These are phyloP conservation scores for Acidomyces sp. DNA, from an alignment of 495 filamentous ascomycete genomes.

Conservation along the genomic window DNA sequence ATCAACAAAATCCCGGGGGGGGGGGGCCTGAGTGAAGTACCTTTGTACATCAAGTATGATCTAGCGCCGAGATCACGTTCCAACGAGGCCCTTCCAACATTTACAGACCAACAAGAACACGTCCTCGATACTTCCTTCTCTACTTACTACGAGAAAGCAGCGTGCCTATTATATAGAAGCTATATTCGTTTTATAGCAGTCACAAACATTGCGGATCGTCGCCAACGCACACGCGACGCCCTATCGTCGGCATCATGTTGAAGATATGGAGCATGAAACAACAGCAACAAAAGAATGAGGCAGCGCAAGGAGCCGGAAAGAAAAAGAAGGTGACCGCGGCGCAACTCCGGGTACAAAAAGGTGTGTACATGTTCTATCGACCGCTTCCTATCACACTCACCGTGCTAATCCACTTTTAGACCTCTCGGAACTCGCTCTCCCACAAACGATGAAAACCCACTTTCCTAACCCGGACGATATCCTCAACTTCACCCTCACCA, in stretches of 20 bases:
- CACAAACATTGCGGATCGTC: too few relatives aligned
- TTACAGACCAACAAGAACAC: too few relatives aligned
- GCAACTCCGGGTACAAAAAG: constrained; percentile 91
- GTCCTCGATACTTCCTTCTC: too few relatives aligned
- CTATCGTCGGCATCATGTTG: constrained; percentile 76
- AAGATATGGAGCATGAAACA: constrained; percentile 99
- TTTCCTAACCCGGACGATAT: constrained; percentile 95
- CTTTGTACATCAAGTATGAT: too few relatives aligned
- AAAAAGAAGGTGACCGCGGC: constrained; percentile 98
- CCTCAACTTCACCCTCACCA: constrained; percentile 84
- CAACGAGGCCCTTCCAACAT: too few relatives aligned
- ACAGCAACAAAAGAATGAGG: constrained; percentile 76
- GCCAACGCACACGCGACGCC: too few relatives aligned
- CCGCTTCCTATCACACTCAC: not conserved
- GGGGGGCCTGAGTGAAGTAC: too few relatives aligned
- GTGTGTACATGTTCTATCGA: constrained; percentile 31
- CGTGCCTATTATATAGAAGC: too few relatives aligned
- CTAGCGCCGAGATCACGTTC: too few relatives aligned
- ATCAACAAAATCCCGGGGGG: too few relatives aligned
- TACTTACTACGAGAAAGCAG: too few relatives aligned
- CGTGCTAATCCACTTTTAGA: constrained; percentile 41
- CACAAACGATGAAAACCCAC: constrained; percentile 78
- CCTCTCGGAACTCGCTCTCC: constrained; percentile 79
- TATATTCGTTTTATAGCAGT: too few relatives aligned
- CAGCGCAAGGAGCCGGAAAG: constrained; percentile 47